Base-by-base conservation (phyloP, 116 monocot species). In the Zostera marina region DNA sequence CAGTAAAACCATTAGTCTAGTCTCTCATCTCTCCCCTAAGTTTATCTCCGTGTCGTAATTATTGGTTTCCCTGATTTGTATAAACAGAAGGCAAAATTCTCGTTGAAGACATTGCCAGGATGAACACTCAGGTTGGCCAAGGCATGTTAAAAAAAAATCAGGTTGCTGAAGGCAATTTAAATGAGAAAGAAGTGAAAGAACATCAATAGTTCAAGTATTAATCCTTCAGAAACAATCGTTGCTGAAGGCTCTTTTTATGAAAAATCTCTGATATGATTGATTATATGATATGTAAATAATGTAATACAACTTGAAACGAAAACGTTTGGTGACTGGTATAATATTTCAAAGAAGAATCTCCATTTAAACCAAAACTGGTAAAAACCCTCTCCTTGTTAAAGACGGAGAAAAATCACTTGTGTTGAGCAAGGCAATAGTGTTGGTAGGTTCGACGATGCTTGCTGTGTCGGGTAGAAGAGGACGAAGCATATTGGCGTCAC, bases 31-130 rank as follows among this genome's bases (percentile, higher is more conserved):
- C 13, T 6, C 15, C 17, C 15, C 42, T 2, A n/a, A 12, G 38
- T 54, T 42, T 41, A 46, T n/a, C 8, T 17, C 0, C 5, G 19
- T 22, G 9, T 43, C 22, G 38, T 45, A n/a, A 56, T 16, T 56
- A 9, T 7, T 51, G 20, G 15, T 51, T 57, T 22, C 11, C 0
- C 32, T 9, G 26, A 47, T 70, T 49, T 11, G 11, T 5, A 26
- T 5, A 32, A 32, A 5, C 79, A 92, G 92, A 92, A 39, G 87
- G 92, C 42, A 92, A 87, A 58, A 92, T 92, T 64, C 87, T 81
- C 61, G 92, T 92, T 9, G 87, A 92, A 63, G 92, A 92, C 63
- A 92, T 92, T 54, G 77, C 87, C 17, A 87, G 79, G 59, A 47
- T 92, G 47, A 83, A 73, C 24, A 67, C 70, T 40, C 67, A 79